A percentile compares a stretch with the other conserved stretches of the same genome.
These are phyloP conservation scores for Platismatia glauca DNA, from an alignment of 495 filamentous ascomycete genomes.

Conservation along the genomic window DNA sequence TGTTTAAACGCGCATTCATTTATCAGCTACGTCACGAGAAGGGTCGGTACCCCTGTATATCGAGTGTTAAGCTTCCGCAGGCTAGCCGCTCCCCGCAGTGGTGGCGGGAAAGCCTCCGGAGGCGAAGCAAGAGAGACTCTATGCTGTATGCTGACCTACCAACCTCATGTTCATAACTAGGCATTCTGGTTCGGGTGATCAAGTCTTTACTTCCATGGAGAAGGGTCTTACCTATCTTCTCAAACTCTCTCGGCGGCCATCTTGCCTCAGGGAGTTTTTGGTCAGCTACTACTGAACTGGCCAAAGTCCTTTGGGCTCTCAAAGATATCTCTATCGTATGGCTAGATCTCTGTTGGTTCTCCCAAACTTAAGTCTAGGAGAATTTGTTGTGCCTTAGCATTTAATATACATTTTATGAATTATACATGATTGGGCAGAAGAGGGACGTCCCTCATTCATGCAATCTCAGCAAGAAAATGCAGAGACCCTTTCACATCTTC, in stretches of 20 bases:
- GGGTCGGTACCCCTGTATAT: not conserved
- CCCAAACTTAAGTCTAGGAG: not conserved
- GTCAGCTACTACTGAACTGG: not conserved
- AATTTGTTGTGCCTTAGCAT: not conserved
- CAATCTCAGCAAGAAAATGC: not conserved
- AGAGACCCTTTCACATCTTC: not conserved
- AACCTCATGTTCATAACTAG: no score
- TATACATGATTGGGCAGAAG: not conserved
- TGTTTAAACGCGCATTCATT: not conserved
- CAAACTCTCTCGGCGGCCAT: no score
- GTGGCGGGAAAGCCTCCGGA: not conserved
- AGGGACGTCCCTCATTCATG: not conserved
- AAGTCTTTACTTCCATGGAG: no score
- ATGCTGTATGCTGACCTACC: no score
- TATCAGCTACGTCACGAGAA: not conserved
- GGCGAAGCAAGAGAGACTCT: no score
- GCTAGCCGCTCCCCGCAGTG: not conserved
- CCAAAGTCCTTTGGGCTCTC: no score
- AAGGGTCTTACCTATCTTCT: no score
- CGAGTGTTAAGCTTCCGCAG: conserved; percentile 4
- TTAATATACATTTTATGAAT: not conserved
- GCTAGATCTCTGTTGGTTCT: no score
- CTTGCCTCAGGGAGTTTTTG: no score
- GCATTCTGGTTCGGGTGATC: no score
- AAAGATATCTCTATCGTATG: no score